Conservation (phyloP, 257 asterid genomes). For the Solanum chilense region DNA sequence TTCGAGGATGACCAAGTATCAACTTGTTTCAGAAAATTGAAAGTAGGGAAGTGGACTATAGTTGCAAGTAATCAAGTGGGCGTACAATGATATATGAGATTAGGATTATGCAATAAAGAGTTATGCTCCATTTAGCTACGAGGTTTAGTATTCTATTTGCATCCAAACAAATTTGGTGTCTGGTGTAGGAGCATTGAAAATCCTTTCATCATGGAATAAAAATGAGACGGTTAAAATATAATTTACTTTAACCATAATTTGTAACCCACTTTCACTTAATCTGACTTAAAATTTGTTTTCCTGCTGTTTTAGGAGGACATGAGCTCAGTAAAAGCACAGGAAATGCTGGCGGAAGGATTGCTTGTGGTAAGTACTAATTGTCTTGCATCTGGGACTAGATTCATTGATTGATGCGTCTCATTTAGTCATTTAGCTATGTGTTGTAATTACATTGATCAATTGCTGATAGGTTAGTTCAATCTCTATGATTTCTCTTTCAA, state of each 20-base stretch:
- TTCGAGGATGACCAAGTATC: neutral
- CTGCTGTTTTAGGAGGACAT: constrained; percentile 68
- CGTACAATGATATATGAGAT: neutral
- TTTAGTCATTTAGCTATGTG: neutral
- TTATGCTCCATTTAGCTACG: neutral
- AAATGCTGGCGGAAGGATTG: constrained; percentile 97
- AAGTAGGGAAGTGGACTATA: neutral
- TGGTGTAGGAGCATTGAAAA: neutral
- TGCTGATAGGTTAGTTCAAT: neutral
- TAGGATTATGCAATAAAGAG: neutral
- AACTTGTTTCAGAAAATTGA: neutral
- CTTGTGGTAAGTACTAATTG: constrained; percentile 55
- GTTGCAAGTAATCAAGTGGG: neutral
- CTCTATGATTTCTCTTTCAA: neutral
- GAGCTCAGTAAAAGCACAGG: constrained; percentile 94
- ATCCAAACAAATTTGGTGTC: neutral
- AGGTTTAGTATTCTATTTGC: neutral
- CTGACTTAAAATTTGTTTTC: neutral
- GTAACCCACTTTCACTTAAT: neutral
- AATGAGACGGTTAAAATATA: neutral
- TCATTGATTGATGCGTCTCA: neutral
- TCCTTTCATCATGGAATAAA: neutral
- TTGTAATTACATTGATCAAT: neutral
- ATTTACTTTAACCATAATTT: neutral
- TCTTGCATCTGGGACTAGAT: neutral